Percentiles rank a stretch among this genome's conserved stretches.
phyloP scores from a whole-genome alignment of 805 yeast species.

The Kluyveromyces siamensis region DNA sequence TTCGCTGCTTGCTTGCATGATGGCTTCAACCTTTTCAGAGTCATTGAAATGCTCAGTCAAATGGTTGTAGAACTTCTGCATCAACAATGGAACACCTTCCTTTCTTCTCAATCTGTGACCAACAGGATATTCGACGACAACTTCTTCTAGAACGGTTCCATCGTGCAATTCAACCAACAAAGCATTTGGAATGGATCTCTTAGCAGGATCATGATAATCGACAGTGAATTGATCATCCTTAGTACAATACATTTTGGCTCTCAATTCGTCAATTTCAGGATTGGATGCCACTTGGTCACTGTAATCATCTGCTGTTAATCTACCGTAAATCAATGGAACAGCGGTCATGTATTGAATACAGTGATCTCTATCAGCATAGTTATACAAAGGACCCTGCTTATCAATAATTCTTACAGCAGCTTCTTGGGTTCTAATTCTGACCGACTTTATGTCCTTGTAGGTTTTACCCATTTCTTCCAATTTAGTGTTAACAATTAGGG shows the following conservation, averaged over 20 bases:
- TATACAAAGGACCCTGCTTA: conserved; percentile 49
- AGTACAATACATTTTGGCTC: conserved; percentile 46
- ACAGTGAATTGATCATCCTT: conserved; percentile 40
- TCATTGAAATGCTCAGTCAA: conserved; percentile 35
- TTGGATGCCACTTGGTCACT: conserved; percentile 41
- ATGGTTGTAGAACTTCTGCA: conserved; percentile 44
- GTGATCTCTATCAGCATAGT: conserved; percentile 58
- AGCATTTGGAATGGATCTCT: conserved; percentile 52
- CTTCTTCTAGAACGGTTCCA: conserved; percentile 44
- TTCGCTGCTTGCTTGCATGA: conserved; percentile 29
- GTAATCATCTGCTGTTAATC: conserved; percentile 51
- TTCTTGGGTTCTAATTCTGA: conserved; percentile 48
- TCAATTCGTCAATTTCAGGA: conserved; percentile 42
- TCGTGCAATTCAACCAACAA: conserved; percentile 42
- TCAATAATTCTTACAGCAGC: conserved; percentile 55
- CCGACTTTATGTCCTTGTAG: conserved; percentile 38
- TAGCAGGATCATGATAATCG: conserved; percentile 48
- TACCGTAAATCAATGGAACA: conserved; percentile 44
- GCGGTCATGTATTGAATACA: conserved; percentile 60
- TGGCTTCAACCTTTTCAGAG: conserved; percentile 29
- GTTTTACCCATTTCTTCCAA: conserved; percentile 35
- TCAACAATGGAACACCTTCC: conserved; percentile 48
- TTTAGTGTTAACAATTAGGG: conserved; percentile 35
- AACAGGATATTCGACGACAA: conserved; percentile 46
- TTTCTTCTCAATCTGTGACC: conserved; percentile 52